Base-by-base conservation (phyloP, 805 yeast species). In the Ogataea philodendri region DNA sequence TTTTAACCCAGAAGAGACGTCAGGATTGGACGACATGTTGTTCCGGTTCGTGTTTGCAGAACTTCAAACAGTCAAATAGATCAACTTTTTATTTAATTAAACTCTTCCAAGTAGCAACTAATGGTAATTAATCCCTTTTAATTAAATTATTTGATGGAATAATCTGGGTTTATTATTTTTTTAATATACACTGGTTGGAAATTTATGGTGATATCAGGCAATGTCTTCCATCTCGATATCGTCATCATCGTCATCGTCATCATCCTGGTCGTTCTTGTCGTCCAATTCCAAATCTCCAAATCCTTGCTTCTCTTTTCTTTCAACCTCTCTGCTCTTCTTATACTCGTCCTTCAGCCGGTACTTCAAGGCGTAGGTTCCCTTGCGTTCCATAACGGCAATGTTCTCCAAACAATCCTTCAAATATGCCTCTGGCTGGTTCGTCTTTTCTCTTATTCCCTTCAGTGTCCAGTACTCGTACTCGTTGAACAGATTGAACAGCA, bases 401-500 rank as follows among this genome's bases (percentile, higher is more conserved):
- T 83, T 77, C 43, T 90, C 98, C 31, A 93, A 67, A 39, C 93
- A 84, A 57, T 89, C 96, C 56, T 89, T 87, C 45, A 93, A 68
- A 59, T 85, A 94, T 14, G 81, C 81, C 58, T 93, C 98, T 2
- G 98, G 98, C 67, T 93, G 98, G 52, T 82, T 81, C 3, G 97
- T 88, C 49, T 95, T 76, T 58, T 93, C 98, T 54, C 87, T 83
- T 44, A 93, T 69, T 24, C 96, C 96, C 62, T 88, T 88, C 71
- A 93, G 72, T 8, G 93, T 80, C 98, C 98, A 93, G 62, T 89
- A 93, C 57, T 90, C 97, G 59, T 84, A 87, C 59, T 89, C 94
- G 60, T 88, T 96, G 62, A 93, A 93, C 52, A 90, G 69, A 49
- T 83, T 74, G 76, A 93, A 93, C 49, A 93, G 66, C 48, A 85